These are phyloP conservation scores for Cyberlindnera maritima DNA, from an alignment of 805 yeast species.

Conservation along the genomic window DNA sequence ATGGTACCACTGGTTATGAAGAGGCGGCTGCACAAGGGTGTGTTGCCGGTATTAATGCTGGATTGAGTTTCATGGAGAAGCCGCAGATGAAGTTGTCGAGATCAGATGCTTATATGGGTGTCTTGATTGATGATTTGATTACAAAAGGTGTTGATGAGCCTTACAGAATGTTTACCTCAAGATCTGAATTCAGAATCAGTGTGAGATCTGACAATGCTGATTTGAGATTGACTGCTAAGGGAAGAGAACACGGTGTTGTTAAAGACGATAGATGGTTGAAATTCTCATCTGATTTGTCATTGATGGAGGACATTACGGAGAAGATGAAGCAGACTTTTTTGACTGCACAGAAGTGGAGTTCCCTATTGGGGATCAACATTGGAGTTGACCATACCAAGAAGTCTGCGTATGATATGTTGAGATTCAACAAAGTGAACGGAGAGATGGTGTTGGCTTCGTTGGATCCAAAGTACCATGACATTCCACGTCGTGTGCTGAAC, in stretches of 20 bases:
- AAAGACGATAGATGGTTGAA: conserved; percentile 52
- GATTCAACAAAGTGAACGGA: conserved; percentile 44
- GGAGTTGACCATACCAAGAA: conserved; percentile 53
- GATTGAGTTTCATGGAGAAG: conserved; percentile 44
- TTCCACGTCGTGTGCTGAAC: conserved; percentile 47
- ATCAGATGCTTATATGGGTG: conserved; percentile 89
- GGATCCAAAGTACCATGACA: conserved; percentile 25
- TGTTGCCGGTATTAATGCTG: conserved; percentile 95
- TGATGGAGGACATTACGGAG: conserved; percentile 42
- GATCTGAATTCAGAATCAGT: conserved; percentile 89
- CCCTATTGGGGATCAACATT: conserved; percentile 42
- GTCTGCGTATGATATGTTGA: conserved; percentile 69
- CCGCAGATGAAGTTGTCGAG: conserved; percentile 58
- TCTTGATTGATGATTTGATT: conserved; percentile 86
- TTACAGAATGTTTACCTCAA: conserved; percentile 94
- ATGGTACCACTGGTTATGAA: conserved; percentile 98
- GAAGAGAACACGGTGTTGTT: conserved; percentile 65
- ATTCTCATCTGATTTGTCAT: conserved; percentile 41
- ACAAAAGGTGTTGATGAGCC: conserved; percentile 98
- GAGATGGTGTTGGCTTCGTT: conserved; percentile 14
- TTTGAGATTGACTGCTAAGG: conserved; percentile 69
- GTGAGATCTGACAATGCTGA: conserved; percentile 96
- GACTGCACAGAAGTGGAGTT: conserved; percentile 65
- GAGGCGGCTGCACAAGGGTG: conserved; percentile 98
- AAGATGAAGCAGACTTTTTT: conserved; percentile 43